Conservation (phyloP, 2,329 filamentous ascomycete species). For the Daldinia eschscholtzii region DNA sequence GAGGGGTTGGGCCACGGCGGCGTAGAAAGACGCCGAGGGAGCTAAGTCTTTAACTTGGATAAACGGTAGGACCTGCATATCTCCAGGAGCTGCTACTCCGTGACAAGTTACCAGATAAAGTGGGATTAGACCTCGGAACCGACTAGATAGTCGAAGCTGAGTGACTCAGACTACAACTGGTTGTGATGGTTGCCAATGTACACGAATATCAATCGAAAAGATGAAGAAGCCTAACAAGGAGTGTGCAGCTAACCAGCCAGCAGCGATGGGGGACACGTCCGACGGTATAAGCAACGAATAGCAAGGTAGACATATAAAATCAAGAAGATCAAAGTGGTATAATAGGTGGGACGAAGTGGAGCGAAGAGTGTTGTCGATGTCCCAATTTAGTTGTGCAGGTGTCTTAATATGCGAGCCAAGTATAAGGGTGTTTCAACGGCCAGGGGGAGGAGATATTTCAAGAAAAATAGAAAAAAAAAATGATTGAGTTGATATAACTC, state of each 20-base stretch:
- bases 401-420: conserved; percentile 24
- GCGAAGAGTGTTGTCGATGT: conserved; percentile 31
- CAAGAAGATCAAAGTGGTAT: conserved; percentile 17
- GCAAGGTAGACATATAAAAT: conserved; percentile 18
- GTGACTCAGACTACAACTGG: conserved; percentile 15
- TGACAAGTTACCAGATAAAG: conserved; percentile 25
- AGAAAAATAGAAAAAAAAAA: not conserved
- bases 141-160: conserved; percentile 22
- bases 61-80: conserved; percentile 60
- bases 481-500: conserved; percentile 4
- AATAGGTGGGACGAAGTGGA: conserved; percentile 26
- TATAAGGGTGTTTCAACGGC: conserved; percentile 4
- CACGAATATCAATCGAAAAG: conserved; percentile 26
- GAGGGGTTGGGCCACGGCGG: conserved; percentile 81
- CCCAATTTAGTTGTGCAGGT: conserved; percentile 20
- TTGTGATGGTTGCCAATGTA: conserved; percentile 22
- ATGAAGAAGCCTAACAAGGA: conserved; percentile 41
- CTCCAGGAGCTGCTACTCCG: conserved; percentile 30
- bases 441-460: not conserved
- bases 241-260: conserved; percentile 42
- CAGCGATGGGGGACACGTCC: conserved; percentile 28
- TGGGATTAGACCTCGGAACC: conserved; percentile 12
- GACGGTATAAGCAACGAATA: conserved; percentile 31
- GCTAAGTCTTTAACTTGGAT: conserved; percentile 81
- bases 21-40: conserved; percentile 85